These are phyloP conservation scores for Kazachstania bromeliacearum DNA, from an alignment of 805 yeast species.

Conservation along the genomic window DNA sequence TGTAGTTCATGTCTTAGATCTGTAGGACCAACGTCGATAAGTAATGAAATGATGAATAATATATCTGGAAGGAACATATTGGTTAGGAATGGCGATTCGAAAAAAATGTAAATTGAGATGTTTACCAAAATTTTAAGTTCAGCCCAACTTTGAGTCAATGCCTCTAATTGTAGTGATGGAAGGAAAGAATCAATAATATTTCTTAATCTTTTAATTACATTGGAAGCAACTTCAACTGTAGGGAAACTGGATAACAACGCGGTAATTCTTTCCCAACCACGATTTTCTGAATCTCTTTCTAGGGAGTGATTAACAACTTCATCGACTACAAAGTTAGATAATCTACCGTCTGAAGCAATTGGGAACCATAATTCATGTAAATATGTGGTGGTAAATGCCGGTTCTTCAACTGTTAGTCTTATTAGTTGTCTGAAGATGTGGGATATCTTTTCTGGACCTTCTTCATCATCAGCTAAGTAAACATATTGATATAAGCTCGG, in stretches of 20 bases:
- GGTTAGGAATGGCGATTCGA: constrained; percentile 55
- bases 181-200: constrained; percentile 43
- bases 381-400: constrained; percentile 42
- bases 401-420: constrained; percentile 43
- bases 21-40: constrained; percentile 40
- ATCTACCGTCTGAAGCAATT: constrained; percentile 49
- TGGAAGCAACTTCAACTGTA: constrained; percentile 62
- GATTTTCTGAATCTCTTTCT: constrained; percentile 68
- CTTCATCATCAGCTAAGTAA: constrained; percentile 42
- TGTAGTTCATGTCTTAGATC: constrained; percentile 53
- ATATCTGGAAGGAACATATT: constrained; percentile 64
- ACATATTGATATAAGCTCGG: constrained; percentile 53
- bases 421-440: constrained; percentile 56
- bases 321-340: constrained; percentile 52
- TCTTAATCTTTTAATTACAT: constrained; percentile 48
- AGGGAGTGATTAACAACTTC: constrained; percentile 67
- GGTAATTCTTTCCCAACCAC: constrained; percentile 54
- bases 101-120: constrained; percentile 54
- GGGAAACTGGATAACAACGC: constrained; percentile 57
- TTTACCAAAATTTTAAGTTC: constrained; percentile 62
- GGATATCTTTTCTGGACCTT: constrained; percentile 53
- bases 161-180: constrained; percentile 33
- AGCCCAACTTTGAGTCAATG: constrained; percentile 49
- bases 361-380: constrained; percentile 59
- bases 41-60: constrained; percentile 54